These are phyloP conservation scores for Omphalotus guepiniiformis DNA, from an alignment of 768 basidiomycete genomes.

Conservation along the genomic window DNA sequence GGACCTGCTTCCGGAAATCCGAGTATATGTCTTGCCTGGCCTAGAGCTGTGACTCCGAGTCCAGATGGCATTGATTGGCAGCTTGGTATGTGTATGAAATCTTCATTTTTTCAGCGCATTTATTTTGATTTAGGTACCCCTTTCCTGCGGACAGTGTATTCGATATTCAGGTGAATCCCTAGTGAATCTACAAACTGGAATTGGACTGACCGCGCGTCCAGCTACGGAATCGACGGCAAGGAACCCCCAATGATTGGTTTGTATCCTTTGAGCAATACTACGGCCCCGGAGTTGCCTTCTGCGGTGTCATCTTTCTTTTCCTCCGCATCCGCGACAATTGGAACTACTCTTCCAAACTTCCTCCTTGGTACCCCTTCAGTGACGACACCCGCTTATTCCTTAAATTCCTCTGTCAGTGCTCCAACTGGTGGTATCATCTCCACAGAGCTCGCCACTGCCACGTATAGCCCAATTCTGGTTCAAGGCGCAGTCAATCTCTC, in stretches of 20 bases:
- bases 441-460: slow-evolving; percentile 66
- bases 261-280: slow-evolving; percentile 54
- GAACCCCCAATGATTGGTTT: slow-evolving; percentile 80
- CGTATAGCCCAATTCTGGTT: slow-evolving; percentile 62
- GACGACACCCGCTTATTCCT: slow-evolving; percentile 58
- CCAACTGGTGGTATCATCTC: slow-evolving; percentile 50
- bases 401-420: slow-evolving; percentile 64
- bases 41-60: slow-evolving; percentile 58
- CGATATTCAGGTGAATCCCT: slow-evolving; percentile 60
- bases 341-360: slow-evolving; percentile 70
- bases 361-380: slow-evolving; percentile 60
- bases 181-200: not conserved
- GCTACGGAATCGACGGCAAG: slow-evolving; percentile 69
- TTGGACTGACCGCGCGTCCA: slow-evolving; percentile 22
- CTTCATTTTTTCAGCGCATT: not conserved
- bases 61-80: slow-evolving; percentile 83
- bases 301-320: slow-evolving; percentile 50
- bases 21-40: slow-evolving; percentile 72
- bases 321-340: slow-evolving; percentile 56
- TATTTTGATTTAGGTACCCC: slow-evolving; percentile 43
- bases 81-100: slow-evolving; percentile 44
- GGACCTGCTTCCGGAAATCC: slow-evolving; percentile 64
- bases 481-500: slow-evolving; percentile 44
- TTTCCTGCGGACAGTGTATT: slow-evolving; percentile 74
- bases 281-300: slow-evolving; percentile 35